Percentiles rank a stretch among this genome's conserved stretches.
Evolutionary conservation across 805 yeast genomes (phyloP).

Genomic region (Hanseniaspora guilliermondii): DNA sequence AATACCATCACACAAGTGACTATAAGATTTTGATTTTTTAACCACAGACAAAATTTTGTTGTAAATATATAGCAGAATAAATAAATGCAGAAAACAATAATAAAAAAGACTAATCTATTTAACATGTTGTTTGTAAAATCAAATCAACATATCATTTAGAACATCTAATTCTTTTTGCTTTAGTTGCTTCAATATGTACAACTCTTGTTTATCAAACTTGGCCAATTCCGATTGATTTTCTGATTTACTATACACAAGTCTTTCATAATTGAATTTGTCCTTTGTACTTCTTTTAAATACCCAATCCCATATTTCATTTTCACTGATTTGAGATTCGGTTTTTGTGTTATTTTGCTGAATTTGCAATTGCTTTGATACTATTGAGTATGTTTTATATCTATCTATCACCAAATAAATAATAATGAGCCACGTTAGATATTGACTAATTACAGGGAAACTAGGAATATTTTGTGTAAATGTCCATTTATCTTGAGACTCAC

Average conservation of each 20-base stretch:
- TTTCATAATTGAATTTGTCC: neutral
- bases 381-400: neutral
- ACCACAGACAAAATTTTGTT: too few species aligned
- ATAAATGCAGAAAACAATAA: neutral
- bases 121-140: neutral
- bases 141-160: neutral
- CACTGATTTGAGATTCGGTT: neutral
- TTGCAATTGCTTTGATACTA: neutral
- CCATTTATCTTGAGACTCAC: neutral
- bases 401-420: neutral
- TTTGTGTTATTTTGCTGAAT: neutral
- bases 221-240: neutral
- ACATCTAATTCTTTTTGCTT: conserved; percentile 4
- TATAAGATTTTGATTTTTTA: too few species aligned
- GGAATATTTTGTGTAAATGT: neutral
- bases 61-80: neutral
- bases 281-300: neutral
- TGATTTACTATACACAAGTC: neutral
- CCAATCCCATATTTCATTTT: conserved; percentile 9
- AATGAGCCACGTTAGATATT: neutral
- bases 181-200: neutral
- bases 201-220: conserved; percentile 1
- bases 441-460: neutral
- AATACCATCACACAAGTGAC: too few species aligned
- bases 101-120: neutral